phyloP scores from a whole-genome alignment of 2,329 filamentous ascomycete species.

The Chaetomiaceae sp. region DNA sequence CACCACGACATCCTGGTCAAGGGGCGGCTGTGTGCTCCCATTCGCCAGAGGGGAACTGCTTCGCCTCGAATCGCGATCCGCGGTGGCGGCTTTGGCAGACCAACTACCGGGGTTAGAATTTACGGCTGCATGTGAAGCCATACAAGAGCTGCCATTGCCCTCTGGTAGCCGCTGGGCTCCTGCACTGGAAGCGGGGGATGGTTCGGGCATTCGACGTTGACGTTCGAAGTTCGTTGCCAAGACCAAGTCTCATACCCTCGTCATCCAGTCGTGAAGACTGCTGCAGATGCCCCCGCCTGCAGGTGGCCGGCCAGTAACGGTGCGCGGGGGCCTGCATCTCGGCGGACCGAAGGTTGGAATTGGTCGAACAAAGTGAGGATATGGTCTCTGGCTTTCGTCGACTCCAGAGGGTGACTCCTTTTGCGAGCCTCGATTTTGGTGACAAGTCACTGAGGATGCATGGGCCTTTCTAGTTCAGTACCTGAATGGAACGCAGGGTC shows the following conservation, averaged over 20 bases:
- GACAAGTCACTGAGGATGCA: background rate
- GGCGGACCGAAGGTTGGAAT: background rate
- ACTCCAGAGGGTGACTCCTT: no score
- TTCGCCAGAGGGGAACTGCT: constrained; percentile 22
- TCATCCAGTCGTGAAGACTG: background rate
- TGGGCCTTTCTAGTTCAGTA: background rate
- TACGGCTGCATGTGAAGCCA: constrained; percentile 1
- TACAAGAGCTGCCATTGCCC: background rate
- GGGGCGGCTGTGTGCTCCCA: constrained; percentile 17
- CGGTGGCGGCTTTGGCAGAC: constrained; percentile 16
- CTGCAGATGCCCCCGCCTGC: constrained; percentile 15
- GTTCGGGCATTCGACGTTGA: background rate
- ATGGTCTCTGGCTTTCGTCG: no score
- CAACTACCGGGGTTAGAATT: background rate
- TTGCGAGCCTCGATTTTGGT: background rate
- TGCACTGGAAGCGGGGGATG: background rate
- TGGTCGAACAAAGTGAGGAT: no score
- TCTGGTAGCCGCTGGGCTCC: constrained; percentile 15
- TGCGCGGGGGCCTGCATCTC: background rate
- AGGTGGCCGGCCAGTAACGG: constrained; percentile 7
- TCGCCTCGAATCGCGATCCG: constrained; percentile 26
- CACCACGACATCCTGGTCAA: constrained; percentile 17
- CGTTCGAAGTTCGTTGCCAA: no score
- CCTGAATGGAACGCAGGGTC: background rate
- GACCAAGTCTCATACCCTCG: no score